Conservation (phyloP, 495 filamentous ascomycete genomes). For the Talaromyces thailandensis region DNA sequence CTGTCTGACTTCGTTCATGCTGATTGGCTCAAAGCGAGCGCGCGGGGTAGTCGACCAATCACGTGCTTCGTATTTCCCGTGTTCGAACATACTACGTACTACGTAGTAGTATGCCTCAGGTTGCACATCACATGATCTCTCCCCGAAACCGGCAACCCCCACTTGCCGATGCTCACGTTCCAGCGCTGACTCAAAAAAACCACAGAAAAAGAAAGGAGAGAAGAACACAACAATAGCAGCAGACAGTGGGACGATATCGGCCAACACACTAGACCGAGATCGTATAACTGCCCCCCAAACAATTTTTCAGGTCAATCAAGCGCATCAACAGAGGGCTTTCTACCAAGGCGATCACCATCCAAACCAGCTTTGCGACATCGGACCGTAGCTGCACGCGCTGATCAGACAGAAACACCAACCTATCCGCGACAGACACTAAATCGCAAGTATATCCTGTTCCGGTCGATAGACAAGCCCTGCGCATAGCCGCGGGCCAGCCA, state of each 20-base stretch:
- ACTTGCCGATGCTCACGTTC: background rate
- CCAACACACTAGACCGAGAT: background rate
- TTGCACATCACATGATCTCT: background rate
- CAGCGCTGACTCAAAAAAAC: background rate
- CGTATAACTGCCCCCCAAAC: background rate
- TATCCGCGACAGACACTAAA: background rate
- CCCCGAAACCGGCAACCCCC: constrained; percentile 4
- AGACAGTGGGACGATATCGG: background rate
- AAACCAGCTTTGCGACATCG: background rate
- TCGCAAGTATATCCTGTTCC: background rate
- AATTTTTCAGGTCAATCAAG: background rate
- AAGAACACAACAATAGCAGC: background rate
- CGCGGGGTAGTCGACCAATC: background rate
- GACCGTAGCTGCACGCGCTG: background rate
- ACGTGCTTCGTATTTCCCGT: background rate
- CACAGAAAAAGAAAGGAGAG: background rate
- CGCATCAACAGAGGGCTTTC: background rate
- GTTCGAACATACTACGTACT: no score
- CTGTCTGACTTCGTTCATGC: no score
- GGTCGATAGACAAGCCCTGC: background rate
- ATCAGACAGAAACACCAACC: background rate
- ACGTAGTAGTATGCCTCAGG: background rate
- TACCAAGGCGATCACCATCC: background rate
- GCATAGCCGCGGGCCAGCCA: constrained; percentile 17
- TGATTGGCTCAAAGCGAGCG: background rate